Conservation (phyloP, 1,284 basidiomycete species). For the Apiotrichum porosum region DNA sequence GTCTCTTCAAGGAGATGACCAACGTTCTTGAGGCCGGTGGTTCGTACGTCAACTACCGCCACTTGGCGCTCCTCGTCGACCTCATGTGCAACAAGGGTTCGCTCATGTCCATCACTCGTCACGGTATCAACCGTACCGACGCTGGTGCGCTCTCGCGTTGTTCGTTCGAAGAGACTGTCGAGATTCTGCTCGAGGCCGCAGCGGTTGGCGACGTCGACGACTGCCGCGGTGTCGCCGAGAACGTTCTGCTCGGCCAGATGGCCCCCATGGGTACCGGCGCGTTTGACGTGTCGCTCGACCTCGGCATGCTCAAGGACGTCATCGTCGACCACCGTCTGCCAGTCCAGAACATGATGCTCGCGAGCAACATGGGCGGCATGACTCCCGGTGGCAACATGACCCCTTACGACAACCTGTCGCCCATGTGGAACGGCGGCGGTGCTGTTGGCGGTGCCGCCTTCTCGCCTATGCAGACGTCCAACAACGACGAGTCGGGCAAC, state of each 20-base stretch:
- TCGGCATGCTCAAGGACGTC: slow-evolving; percentile 98
- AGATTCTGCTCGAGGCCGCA: slow-evolving; percentile 97
- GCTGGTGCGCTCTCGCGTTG: slow-evolving; percentile 96
- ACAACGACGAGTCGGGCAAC: slow-evolving; percentile 67
- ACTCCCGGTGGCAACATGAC: slow-evolving; percentile 84
- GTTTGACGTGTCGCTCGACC: slow-evolving; percentile 93
- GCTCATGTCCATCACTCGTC: slow-evolving; percentile 98
- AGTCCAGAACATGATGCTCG: slow-evolving; percentile 71
- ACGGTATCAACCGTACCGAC: slow-evolving; percentile 97
- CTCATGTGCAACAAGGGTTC: slow-evolving; percentile 96
- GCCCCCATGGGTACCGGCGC: slow-evolving; percentile 95
- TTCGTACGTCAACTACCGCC: slow-evolving; percentile 99
- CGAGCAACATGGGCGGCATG: slow-evolving; percentile 77
- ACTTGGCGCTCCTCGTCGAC: slow-evolving; percentile 91
- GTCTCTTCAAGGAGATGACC: slow-evolving; percentile 87
- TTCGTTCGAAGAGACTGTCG: slow-evolving; percentile 99
- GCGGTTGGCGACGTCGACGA: slow-evolving; percentile 97
- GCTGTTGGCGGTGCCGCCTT: slow-evolving; percentile 82
- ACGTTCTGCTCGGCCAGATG: slow-evolving; percentile 97
- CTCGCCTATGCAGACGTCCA: slow-evolving; percentile 86
- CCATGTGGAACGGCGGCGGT: slow-evolving; percentile 50
- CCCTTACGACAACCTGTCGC: slow-evolving; percentile 87
- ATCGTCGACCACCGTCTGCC: slow-evolving; percentile 94
- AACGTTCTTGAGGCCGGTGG: slow-evolving; percentile 98
- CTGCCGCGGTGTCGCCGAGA: slow-evolving; percentile 96